These are phyloP conservation scores for Phytopythium vexans DNA, from an alignment of 352 stramenopile species.

Conservation along the genomic window DNA sequence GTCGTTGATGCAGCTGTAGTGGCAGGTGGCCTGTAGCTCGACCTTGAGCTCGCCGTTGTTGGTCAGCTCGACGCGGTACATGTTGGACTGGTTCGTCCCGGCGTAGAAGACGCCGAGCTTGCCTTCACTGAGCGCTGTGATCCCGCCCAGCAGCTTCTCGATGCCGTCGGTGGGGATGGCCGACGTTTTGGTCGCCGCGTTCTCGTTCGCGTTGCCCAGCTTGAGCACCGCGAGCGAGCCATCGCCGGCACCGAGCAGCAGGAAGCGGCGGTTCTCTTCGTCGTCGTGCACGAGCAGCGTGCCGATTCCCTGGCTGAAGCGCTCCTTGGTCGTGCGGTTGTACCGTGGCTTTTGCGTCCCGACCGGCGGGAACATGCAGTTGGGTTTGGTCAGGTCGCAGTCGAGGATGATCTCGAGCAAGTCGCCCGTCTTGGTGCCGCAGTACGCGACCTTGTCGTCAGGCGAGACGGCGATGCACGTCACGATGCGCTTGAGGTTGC, in stretches of 20 bases:
- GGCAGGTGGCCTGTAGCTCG: constrained; percentile 87
- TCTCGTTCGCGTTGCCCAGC: constrained; percentile 31
- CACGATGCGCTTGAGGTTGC: constrained; percentile 92
- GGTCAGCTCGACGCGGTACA: constrained; percentile 86
- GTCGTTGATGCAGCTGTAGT: constrained; percentile 92
- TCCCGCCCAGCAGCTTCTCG: constrained; percentile 87
- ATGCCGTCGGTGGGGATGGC: constrained; percentile 62
- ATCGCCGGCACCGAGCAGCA: constrained; percentile 91
- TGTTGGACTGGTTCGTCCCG: constrained; percentile 93
- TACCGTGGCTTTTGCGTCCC: constrained; percentile 85
- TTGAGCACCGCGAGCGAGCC: constrained; percentile 77
- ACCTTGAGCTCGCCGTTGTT: constrained; percentile 34
- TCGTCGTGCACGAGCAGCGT: constrained; percentile 86
- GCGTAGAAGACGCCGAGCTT: constrained; percentile 85
- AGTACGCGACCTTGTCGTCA: constrained; percentile 93
- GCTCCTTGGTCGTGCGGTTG: constrained; percentile 88
- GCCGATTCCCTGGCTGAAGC: constrained; percentile 91
- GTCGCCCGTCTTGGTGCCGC: constrained; percentile 95
- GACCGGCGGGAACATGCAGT: constrained; percentile 72
- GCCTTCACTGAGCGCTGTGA: constrained; percentile 90
- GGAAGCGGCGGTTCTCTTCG: constrained; percentile 81
- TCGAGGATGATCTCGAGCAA: constrained; percentile 94
- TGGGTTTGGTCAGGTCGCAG: constrained; percentile 91
- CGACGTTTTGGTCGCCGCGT: constrained; percentile 56
- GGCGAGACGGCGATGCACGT: constrained; percentile 90